A percentile compares a stretch with the other conserved stretches of the same genome.
These are phyloP conservation scores for Pochonia chlamydosporia DNA, from an alignment of 2,329 filamentous ascomycete species.

Conservation along the genomic window DNA sequence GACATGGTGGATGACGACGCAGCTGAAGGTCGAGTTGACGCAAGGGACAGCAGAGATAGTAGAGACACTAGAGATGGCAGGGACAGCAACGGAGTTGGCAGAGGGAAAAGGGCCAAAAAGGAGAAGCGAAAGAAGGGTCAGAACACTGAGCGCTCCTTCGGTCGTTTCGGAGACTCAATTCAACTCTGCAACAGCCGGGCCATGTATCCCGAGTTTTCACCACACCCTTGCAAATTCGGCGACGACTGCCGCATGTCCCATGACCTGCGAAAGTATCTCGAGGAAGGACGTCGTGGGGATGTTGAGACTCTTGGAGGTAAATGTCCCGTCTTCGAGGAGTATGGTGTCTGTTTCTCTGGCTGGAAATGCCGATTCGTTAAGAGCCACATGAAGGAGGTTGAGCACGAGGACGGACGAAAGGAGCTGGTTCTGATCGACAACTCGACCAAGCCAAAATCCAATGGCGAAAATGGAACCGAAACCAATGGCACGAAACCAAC, in stretches of 20 bases:
- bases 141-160: conserved; percentile 79
- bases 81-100: conserved; percentile 30
- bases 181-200: conserved; percentile 72
- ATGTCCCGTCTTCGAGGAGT: conserved; percentile 74
- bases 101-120: conserved; percentile 35
- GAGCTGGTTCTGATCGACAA: conserved; percentile 67
- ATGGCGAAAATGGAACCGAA: conserved; percentile 5
- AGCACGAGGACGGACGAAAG: conserved; percentile 71
- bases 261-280: conserved; percentile 78
- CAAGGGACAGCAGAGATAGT: conserved; percentile 15
- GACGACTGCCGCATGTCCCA: conserved; percentile 79
- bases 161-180: conserved; percentile 70
- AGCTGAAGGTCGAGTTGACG: conserved; percentile 36
- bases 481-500: background rate
- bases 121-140: conserved; percentile 55
- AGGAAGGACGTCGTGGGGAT: conserved; percentile 74
- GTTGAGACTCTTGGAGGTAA: conserved; percentile 68
- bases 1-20: conserved; percentile 39
- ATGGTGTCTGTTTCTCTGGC: conserved; percentile 73
- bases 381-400: conserved; percentile 79
- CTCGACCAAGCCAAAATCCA: conserved; percentile 10
- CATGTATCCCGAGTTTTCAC: conserved; percentile 73
- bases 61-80: conserved; percentile 53
- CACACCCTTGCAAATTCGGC: conserved; percentile 68
- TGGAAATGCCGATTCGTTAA: conserved; percentile 93